A percentile compares a stretch with the other conserved stretches of the same genome.
Conservation (phyloP, 1,139 yeast species). For the Pichia sp. region DNA sequence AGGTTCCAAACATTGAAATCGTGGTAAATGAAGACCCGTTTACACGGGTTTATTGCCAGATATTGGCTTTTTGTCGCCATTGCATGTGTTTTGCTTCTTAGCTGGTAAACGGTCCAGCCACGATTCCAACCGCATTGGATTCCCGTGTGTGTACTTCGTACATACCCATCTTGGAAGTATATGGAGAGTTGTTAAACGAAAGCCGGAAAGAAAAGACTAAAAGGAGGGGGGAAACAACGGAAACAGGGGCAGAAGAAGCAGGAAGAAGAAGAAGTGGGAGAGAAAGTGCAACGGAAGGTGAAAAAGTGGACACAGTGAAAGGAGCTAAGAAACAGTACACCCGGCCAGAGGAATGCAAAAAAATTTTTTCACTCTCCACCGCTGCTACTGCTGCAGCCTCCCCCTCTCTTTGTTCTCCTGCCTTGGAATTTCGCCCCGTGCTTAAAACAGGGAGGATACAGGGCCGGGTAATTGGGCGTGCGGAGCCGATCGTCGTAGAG, state of each 20-base stretch:
- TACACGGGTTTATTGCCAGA: too few relatives aligned
- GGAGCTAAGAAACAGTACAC: background rate
- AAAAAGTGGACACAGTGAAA: background rate
- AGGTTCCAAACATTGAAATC: too few relatives aligned
- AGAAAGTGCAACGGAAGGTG: background rate
- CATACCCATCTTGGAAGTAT: conserved; percentile 17
- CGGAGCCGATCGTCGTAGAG: too few relatives aligned
- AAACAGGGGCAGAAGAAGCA: background rate
- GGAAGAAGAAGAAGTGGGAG: background rate
- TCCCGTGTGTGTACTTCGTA: background rate
- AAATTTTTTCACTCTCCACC: background rate
- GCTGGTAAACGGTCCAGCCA: too few relatives aligned
- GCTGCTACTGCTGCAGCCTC: background rate
- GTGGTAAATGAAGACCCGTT: too few relatives aligned
- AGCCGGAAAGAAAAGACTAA: background rate
- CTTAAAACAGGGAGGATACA: background rate
- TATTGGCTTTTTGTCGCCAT: too few relatives aligned
- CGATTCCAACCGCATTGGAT: background rate
- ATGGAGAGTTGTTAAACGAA: conserved; percentile 9
- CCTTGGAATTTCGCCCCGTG: background rate
- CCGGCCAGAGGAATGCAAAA: background rate
- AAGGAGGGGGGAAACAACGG: background rate
- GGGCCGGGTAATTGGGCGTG: background rate
- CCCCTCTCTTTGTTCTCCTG: too few relatives aligned
- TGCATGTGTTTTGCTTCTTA: too few relatives aligned